phyloP scores from a whole-genome alignment of 1,284 basidiomycete species.

The Trametes hirsuta region DNA sequence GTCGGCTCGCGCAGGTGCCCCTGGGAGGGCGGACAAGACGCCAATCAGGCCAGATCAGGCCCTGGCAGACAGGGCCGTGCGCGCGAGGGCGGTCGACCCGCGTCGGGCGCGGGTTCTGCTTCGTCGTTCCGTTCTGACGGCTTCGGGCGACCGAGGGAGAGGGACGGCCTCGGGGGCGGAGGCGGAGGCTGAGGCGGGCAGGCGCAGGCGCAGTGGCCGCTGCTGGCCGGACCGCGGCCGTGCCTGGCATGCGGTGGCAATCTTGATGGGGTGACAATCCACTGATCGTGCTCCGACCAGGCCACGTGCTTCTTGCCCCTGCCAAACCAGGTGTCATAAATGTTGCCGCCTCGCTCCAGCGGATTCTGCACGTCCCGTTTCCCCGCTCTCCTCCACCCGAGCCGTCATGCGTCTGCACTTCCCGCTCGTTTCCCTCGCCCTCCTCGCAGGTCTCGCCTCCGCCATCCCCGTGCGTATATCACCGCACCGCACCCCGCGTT shows the following conservation, averaged over 20 bases:
- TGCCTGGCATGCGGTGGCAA: conserved; percentile 26
- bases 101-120: no score
- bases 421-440: conserved; percentile 29
- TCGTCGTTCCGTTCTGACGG: no score
- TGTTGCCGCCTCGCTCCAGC: conserved; percentile 14
- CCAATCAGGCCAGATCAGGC: no score
- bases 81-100: no score
- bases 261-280: conserved; percentile 26
- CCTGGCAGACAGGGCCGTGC: no score
- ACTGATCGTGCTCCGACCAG: conserved; percentile 21
- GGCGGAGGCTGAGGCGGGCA: background rate
- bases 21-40: no score
- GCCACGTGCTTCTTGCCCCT: conserved; percentile 20
- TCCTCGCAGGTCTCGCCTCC: conserved; percentile 28
- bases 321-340: conserved; percentile 21
- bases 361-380: conserved; percentile 8
- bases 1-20: no score
- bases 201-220: background rate
- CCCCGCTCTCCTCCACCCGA: background rate
- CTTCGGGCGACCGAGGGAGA: no score
- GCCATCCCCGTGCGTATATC: conserved; percentile 32
- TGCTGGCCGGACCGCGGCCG: conserved; percentile 6
- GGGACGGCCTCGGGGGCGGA: background rate
- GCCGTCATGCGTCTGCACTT: conserved; percentile 29
- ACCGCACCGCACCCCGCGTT: no score